These are phyloP conservation scores for Candida silvatica DNA, from an alignment of 805 yeast species.

Conservation along the genomic window DNA sequence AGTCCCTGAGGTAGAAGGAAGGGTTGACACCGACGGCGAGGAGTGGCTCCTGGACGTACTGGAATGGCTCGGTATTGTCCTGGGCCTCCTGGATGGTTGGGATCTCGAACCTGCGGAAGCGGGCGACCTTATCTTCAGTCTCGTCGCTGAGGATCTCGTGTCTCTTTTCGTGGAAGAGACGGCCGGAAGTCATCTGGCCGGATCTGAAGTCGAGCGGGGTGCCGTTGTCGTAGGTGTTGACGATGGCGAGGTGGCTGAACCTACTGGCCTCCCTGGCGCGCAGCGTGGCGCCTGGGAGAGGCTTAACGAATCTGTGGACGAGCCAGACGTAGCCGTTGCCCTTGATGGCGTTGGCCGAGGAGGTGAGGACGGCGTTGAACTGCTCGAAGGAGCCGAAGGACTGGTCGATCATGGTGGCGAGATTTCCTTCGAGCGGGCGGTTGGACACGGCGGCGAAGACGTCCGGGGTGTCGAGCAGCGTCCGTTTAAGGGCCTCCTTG, in stretches of 20 bases:
- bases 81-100: constrained; percentile 32
- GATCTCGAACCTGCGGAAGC: no score
- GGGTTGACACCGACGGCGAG: constrained; percentile 68
- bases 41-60: constrained; percentile 41
- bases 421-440: constrained; percentile 14
- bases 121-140: constrained; percentile 7
- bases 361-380: constrained; percentile 60
- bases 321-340: constrained; percentile 94
- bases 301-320: constrained; percentile 45
- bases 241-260: constrained; percentile 42
- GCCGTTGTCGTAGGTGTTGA: constrained; percentile 88
- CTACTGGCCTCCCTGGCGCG: constrained; percentile 11
- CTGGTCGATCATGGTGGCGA: constrained; percentile 40
- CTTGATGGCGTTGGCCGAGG: constrained; percentile 60
- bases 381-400: constrained; percentile 75
- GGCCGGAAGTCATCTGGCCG: constrained; percentile 39
- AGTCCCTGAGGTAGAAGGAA: constrained; percentile 61
- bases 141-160: constrained; percentile 10
- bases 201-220: constrained; percentile 59
- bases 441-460: constrained; percentile 21
- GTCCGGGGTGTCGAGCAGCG: constrained; percentile 29
- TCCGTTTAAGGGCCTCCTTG: constrained; percentile 11
- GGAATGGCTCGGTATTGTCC: constrained; percentile 32
- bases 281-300: constrained; percentile 14
- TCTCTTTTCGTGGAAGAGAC: constrained; percentile 19